A percentile compares a stretch with the other conserved stretches of the same genome.
Evolutionary conservation across 2,329 filamentous ascomycete genomes (phyloP).

Genomic region (Diaporthe caulivora): DNA sequence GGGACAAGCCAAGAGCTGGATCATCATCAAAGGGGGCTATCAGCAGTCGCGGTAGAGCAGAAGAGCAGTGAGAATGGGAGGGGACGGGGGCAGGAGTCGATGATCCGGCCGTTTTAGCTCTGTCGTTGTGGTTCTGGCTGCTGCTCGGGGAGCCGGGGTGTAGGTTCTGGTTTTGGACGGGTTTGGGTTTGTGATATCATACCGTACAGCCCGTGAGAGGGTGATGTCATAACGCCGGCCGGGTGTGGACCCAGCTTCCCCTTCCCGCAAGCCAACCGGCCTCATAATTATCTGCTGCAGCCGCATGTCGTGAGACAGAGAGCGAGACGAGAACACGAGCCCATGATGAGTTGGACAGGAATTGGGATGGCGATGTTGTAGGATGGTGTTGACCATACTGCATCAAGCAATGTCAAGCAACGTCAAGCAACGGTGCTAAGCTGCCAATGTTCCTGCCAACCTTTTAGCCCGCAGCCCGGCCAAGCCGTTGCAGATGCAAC

Average conservation of each 20-base stretch:
- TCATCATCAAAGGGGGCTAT: neutral
- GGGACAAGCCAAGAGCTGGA: slow-evolving; percentile 26
- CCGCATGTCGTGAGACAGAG: slow-evolving; percentile 3
- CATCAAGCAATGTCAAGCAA: neutral
- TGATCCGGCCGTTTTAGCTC: slow-evolving; percentile 1
- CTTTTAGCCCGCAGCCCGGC: neutral
- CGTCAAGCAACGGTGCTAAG: slow-evolving; percentile 2
- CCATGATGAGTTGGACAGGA: neutral
- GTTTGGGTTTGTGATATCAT: slow-evolving; percentile 26
- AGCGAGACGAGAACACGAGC: neutral
- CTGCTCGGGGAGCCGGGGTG: neutral
- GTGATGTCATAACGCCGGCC: slow-evolving; percentile 18
- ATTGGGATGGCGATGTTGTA: neutral
- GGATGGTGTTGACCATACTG: neutral
- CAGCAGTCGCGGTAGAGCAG: neutral
- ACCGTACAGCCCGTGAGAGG: slow-evolving; percentile 11
- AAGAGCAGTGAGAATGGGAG: too few relatives aligned
- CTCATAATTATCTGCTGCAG: neutral
- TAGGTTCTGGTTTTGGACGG: slow-evolving; percentile 1
- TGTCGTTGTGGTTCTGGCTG: neutral
- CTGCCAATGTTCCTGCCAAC: slow-evolving; percentile 6
- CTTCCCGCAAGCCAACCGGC: slow-evolving; percentile 13
- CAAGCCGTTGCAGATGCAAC: neutral
- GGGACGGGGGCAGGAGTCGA: neutral
- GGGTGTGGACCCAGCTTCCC: slow-evolving; percentile 3